Conservation (phyloP, 306 rosid species). For the Acacia confusa region DNA sequence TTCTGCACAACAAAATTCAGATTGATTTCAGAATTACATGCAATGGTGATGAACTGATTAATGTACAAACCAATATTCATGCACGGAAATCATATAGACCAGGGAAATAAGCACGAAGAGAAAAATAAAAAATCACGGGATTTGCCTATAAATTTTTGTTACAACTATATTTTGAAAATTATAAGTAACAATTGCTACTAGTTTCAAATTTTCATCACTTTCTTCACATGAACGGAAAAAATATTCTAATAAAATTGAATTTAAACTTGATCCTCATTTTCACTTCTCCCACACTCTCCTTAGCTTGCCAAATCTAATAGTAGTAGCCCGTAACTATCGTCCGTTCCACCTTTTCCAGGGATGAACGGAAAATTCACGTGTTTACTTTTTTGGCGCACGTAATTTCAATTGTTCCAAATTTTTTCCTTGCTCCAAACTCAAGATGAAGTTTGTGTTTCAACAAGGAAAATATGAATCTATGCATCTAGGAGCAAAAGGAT, state of each 20-base stretch:
- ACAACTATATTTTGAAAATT: conserved; percentile 10
- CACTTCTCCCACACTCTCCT: conserved; percentile 5
- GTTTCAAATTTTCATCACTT: not conserved
- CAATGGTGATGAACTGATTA: not conserved
- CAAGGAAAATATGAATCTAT: not conserved
- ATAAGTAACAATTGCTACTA: conserved; percentile 5
- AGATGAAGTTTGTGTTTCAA: not conserved
- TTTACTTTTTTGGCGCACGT: not conserved
- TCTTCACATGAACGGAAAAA: not conserved
- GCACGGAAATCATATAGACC: not conserved
- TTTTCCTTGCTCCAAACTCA: not conserved
- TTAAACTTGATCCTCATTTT: not conserved
- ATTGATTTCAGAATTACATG: not conserved
- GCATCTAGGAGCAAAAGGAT: conserved; percentile 3
- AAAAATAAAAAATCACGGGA: not conserved
- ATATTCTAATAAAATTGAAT: not conserved
- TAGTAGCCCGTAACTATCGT: not conserved
- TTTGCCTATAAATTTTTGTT: not conserved
- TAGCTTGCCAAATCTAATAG: not conserved
- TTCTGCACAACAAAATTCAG: conserved; percentile 57
- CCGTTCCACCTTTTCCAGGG: not conserved
- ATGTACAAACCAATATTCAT: not conserved
- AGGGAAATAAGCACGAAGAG: not conserved
- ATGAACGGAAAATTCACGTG: not conserved
- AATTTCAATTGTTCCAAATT: not conserved